A percentile compares a stretch with the other conserved stretches of the same genome.
Conservation (phyloP, 495 filamentous ascomycete genomes). For the Tuber brumale region DNA sequence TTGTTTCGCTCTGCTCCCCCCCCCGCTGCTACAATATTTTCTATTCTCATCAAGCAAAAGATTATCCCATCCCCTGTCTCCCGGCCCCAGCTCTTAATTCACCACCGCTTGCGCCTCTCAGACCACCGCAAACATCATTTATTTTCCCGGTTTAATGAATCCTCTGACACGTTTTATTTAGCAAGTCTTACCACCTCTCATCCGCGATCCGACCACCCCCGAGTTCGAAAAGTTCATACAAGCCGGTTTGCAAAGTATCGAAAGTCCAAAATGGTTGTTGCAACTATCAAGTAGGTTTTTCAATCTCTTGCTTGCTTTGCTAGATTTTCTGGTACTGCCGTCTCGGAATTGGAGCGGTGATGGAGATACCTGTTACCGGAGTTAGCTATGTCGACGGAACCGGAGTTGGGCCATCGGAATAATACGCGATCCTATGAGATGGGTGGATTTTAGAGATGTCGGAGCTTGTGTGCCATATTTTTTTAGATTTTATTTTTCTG, state of each 20-base stretch:
- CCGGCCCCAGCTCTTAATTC: not conserved
- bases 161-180: conserved; percentile 24
- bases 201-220: conserved; percentile 15
- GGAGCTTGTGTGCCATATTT: not conserved
- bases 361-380: conserved; percentile 6
- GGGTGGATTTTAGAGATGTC: not conserved
- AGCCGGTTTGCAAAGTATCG: conserved; percentile 11
- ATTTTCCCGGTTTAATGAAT: not conserved
- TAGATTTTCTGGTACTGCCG: conserved; percentile 13
- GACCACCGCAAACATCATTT: conserved; percentile 10
- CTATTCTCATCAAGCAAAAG: not conserved
- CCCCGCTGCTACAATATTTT: not conserved
- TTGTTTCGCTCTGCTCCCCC: not conserved
- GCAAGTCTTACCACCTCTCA: conserved; percentile 15
- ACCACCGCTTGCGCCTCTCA: not conserved
- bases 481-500: conserved; percentile 4
- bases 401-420: not conserved
- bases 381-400: not conserved
- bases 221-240: conserved; percentile 12
- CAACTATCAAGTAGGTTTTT: conserved; percentile 70
- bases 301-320: conserved; percentile 8
- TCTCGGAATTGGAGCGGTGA: not conserved
- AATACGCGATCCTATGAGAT: not conserved
- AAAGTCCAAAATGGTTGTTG: conserved; percentile 62
- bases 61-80: not conserved